Conservation (phyloP, 331 rosid species). For the Prunus yedoensis region DNA sequence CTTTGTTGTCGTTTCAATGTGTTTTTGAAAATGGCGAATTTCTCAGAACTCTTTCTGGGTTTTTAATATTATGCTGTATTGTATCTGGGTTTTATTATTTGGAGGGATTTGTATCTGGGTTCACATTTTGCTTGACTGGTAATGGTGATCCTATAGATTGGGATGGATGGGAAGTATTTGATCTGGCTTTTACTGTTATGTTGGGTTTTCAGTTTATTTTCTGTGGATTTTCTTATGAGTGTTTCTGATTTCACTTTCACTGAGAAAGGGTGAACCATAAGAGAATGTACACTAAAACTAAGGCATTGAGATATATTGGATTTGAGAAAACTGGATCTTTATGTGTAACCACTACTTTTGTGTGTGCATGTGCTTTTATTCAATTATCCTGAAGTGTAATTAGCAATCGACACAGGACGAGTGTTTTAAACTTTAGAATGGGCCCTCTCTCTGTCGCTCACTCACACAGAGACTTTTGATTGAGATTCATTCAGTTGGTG, state of each 20-base stretch:
- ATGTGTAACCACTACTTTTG: not conserved
- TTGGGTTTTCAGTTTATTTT: not conserved
- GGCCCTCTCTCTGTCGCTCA: not conserved
- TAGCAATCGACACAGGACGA: not conserved
- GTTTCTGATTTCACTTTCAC: not conserved
- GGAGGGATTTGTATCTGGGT: slow-evolving; percentile 1
- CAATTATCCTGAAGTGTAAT: not conserved
- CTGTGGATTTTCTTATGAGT: not conserved
- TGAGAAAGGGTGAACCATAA: not conserved
- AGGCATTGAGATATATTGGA: not conserved
- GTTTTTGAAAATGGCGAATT: not conserved
- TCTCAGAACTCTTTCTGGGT: not conserved
- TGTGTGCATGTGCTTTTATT: not conserved
- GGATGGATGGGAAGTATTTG: slow-evolving; percentile 14
- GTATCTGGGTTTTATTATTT: not conserved
- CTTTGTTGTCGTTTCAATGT: not conserved
- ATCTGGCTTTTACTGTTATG: slow-evolving; percentile 14
- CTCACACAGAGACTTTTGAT: not conserved
- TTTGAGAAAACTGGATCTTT: not conserved
- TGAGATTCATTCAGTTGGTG: not conserved
- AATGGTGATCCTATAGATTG: slow-evolving; percentile 11
- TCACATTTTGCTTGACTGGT: slow-evolving; percentile 9
- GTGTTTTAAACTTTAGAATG: not conserved
- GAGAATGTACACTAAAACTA: not conserved
- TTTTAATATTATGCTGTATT: not conserved